Evolutionary conservation across 164 flowering plant genomes (phyloP), one percentile per base, ranked within the genome.

Genomic region (Vitis rupestris): DNA sequence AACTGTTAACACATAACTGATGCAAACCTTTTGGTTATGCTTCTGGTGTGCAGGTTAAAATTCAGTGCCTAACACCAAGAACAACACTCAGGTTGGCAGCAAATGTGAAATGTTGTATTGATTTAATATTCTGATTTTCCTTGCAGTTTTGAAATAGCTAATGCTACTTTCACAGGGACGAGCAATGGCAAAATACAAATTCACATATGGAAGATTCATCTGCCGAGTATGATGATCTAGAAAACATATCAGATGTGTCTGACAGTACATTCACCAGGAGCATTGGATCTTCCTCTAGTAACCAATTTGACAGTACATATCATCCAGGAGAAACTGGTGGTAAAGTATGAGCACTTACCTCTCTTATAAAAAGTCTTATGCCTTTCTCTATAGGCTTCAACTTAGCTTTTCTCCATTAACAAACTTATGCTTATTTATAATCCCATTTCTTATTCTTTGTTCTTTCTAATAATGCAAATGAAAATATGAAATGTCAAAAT

Each of bases 11-110:
- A 29, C 30, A 49, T 17, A 50, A 51, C 15, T 63, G 29, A 59
- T 6, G 10, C 30, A 27, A 53, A 51, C 29, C 14, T 15, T 57
- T 27, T 44, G 30, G 12, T 49, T 64, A 13, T 61, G 52, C 29
- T 55, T 69, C 9, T 31, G 11, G 15, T 75, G 73, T 74, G 62
- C 84, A 88, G 93, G 79, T 88, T 56, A 84, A 77, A 71, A 73
- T 88, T 65, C 87, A 85, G 64, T 88, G 93, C 76, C 80, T 81
- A 27, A 78, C 85, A 59, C 86, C 87, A 77, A 81, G 69, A 78
- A 31, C 71, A 67, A 80, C 65, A 68, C 47, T 66, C 64, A 78
- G 87, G 85, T 85, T 60, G 67, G 78, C 16, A 31, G 30, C 65
- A 53, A 29, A 17, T 61, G 15, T 9, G 30, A 55, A 31, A 29